Conservation (phyloP, 805 yeast genomes). For the Suhomyces kilbournensis region DNA sequence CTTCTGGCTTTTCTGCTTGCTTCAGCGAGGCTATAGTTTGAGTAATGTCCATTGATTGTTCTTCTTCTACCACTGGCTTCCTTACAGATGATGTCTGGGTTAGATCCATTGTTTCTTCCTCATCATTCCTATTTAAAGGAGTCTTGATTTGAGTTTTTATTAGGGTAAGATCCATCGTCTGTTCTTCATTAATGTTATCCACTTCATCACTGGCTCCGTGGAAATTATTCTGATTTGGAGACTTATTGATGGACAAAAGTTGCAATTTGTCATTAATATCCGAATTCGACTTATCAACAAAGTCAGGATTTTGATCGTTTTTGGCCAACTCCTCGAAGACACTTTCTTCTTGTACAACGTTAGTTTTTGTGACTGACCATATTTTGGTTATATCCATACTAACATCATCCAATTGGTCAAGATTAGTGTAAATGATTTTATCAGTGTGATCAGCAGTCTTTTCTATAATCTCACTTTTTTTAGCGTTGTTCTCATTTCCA, state of each 20-base stretch:
- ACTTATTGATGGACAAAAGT: neutral
- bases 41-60: slow-evolving; percentile 9
- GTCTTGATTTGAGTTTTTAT: neutral
- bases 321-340: neutral
- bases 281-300: neutral
- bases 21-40: neutral
- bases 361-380: neutral
- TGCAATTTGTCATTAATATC: neutral
- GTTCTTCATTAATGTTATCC: neutral
- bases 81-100: neutral
- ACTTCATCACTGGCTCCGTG: neutral
- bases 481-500: neutral
- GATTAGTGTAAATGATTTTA: neutral
- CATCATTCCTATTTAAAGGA: slow-evolving; percentile 1
- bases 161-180: slow-evolving; percentile 4
- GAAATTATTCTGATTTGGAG: neutral
- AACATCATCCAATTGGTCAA: neutral
- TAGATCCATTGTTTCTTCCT: slow-evolving; percentile 3
- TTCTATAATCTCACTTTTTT: neutral
- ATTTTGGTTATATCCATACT: slow-evolving; percentile 10
- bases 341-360: neutral
- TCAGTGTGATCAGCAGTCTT: neutral
- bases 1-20: neutral
- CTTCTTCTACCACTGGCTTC: slow-evolving; percentile 3
- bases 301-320: neutral